A percentile compares a stretch with the other conserved stretches of the same genome.
Evolutionary conservation across 306 rosid species (phyloP).

Genomic region (Pyrus bretschneideri): DNA sequence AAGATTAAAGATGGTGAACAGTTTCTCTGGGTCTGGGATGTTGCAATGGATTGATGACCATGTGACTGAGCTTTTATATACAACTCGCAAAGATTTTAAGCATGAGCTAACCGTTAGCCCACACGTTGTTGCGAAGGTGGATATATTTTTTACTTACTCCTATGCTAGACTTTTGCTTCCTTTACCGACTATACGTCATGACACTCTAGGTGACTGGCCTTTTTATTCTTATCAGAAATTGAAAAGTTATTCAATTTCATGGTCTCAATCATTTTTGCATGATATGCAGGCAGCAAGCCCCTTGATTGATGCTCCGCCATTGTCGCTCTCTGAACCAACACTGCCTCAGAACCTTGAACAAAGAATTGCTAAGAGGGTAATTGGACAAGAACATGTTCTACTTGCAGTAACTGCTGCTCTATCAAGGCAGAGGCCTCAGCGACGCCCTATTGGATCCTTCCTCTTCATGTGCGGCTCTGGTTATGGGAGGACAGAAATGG

Average conservation of each 20-base stretch:
- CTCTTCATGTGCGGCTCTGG: slow-evolving; percentile 18
- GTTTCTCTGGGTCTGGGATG: slow-evolving; percentile 6
- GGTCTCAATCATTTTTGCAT: background rate
- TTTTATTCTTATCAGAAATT: background rate
- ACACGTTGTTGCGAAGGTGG: background rate
- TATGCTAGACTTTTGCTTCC: background rate
- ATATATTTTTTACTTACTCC: background rate
- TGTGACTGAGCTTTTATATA: slow-evolving; percentile 16
- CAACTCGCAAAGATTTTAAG: slow-evolving; percentile 15
- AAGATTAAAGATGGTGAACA: background rate
- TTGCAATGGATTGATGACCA: slow-evolving; percentile 15
- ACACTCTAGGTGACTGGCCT: background rate
- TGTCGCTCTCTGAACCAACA: background rate
- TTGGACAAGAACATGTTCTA: slow-evolving; percentile 15
- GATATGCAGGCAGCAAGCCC: background rate
- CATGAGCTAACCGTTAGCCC: slow-evolving; percentile 13
- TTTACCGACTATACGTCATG: background rate
- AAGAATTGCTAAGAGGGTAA: slow-evolving; percentile 9
- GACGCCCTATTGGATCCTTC: slow-evolving; percentile 19
- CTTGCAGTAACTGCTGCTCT: slow-evolving; percentile 12
- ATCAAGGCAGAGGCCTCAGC: slow-evolving; percentile 11
- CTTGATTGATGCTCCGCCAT: slow-evolving; percentile 4
- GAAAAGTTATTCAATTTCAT: background rate
- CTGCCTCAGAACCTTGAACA: slow-evolving; percentile 16
- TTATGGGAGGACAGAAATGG: slow-evolving; percentile 16